Percentiles rank a stretch among this genome's conserved stretches.
These are phyloP conservation scores for Xylaria bambusicola DNA, from an alignment of 495 filamentous ascomycete species.

Conservation along the genomic window DNA sequence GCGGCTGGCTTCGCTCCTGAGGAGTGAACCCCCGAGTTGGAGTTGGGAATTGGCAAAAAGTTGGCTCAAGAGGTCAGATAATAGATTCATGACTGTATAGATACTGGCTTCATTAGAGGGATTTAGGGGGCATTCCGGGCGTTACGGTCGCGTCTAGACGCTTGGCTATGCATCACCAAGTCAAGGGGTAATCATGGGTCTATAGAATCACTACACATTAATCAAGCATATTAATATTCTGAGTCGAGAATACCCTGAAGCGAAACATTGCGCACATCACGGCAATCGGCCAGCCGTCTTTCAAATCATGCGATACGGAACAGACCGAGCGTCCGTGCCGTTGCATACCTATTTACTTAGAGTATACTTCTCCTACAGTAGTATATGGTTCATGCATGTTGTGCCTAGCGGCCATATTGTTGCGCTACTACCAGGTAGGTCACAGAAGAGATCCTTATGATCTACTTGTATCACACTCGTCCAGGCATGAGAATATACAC, in stretches of 20 bases:
- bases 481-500: not conserved
- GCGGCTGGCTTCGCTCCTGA: too few relatives aligned
- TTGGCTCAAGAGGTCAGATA: not conserved
- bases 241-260: slow-evolving; percentile 2
- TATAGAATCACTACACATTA: not conserved
- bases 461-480: slow-evolving; percentile 9
- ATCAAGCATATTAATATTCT: not conserved
- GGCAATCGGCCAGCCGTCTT: slow-evolving; percentile 5
- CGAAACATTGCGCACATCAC: slow-evolving; percentile 8
- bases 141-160: not conserved
- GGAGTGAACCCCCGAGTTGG: not conserved
- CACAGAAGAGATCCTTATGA: slow-evolving; percentile 8
- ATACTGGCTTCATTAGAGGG: too few relatives aligned
- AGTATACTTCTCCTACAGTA: too few relatives aligned
- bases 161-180: slow-evolving; percentile 1
- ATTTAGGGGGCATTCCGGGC: not conserved
- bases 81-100: not conserved
- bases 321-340: not conserved
- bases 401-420: too few relatives aligned
- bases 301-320: not conserved
- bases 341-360: not conserved
- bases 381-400: not conserved
- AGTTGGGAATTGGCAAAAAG: not conserved
- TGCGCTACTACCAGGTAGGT: too few relatives aligned
- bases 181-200: not conserved